Base-by-base conservation (phyloP, 2,329 filamentous ascomycete genomes). In the Colletotrichum sublineola region DNA sequence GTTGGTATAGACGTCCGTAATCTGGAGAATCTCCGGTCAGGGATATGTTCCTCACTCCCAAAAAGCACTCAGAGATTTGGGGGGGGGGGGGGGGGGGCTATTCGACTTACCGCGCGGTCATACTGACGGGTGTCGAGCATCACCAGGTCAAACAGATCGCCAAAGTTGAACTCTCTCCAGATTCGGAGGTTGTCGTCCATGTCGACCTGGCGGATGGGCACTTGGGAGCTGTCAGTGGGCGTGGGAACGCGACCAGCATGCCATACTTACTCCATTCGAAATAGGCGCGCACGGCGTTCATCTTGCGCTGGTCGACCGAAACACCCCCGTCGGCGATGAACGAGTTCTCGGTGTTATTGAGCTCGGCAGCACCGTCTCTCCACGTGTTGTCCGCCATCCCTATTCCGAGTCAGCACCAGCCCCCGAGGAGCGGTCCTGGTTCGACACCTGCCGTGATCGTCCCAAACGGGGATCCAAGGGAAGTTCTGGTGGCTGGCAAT, bases 41-140 rank as follows among this genome's bases (percentile, higher is more conserved):
- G 33, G 20, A 5, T 8, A 15, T 15, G 6, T 1, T 18, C 42
- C 42, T 20, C 6, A 1, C 5, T 36, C 8, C 8, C 33, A 36
- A 36, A 3, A 36, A 36, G 33, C 5, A 36, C 33, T 8, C 33
- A 3, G 33, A 36, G 33, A 24, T 24, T 24, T 1, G 24, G 24
- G 24, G 24, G 24, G 24, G 24, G 24, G 24, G 24, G 3, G 15
- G 20, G 15, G 4, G 0, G 18, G 1, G 24, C 24, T 24, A 24
- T 3, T 6, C 3, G 9, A 48, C 70, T 70, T 42, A 73, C 70
- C 29, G 68, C 50, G 61, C 92, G 87, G 77, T 93, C 90, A 75
- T 93, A 93, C 72, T 92, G 86, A 5, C 91, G 84, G 1, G 91
- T 93, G 76, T 93, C 92, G 4, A 94, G 86, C 81, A 93, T 90